Percentiles rank a stretch among this genome's conserved stretches.
phyloP scores from a whole-genome alignment of 306 rosid genomes.

The Coriaria nepalensis region DNA sequence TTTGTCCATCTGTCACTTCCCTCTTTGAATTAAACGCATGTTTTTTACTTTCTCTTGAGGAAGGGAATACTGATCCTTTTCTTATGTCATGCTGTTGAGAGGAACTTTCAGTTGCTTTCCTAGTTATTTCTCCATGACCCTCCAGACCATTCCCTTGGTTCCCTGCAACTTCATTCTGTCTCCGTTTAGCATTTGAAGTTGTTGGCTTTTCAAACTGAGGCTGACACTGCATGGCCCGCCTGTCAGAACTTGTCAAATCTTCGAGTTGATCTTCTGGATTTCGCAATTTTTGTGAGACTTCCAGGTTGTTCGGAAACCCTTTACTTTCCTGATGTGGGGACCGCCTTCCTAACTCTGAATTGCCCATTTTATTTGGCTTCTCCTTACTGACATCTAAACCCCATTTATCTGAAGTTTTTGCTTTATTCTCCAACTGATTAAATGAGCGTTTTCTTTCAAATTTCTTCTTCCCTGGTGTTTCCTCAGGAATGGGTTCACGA shows the following conservation, averaged over 20 bases:
- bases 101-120: conserved; percentile 33
- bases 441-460: conserved; percentile 64
- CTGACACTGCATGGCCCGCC: conserved; percentile 40
- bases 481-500: conserved; percentile 76
- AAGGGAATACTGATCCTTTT: conserved; percentile 32
- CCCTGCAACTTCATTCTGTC: conserved; percentile 38
- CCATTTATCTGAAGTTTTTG: conserved; percentile 38
- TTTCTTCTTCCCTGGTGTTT: conserved; percentile 38
- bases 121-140: conserved; percentile 58
- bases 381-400: conserved; percentile 41
- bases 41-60: conserved; percentile 44
- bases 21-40: conserved; percentile 33
- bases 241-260: conserved; percentile 45
- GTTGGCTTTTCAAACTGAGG: conserved; percentile 37
- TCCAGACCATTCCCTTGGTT: conserved; percentile 44
- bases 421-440: conserved; percentile 47
- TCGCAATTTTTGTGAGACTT: conserved; percentile 34
- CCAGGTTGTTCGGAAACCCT: conserved; percentile 41
- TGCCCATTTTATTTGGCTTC: conserved; percentile 37
- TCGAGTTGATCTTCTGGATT: conserved; percentile 49
- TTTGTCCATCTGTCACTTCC: conserved; percentile 47
- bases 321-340: conserved; percentile 35
- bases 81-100: conserved; percentile 35
- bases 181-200: conserved; percentile 35
- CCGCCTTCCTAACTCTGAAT: conserved; percentile 39